Evolutionary conservation across 441 rosid genomes (phyloP).

Genomic region (Kokia cookei): DNA sequence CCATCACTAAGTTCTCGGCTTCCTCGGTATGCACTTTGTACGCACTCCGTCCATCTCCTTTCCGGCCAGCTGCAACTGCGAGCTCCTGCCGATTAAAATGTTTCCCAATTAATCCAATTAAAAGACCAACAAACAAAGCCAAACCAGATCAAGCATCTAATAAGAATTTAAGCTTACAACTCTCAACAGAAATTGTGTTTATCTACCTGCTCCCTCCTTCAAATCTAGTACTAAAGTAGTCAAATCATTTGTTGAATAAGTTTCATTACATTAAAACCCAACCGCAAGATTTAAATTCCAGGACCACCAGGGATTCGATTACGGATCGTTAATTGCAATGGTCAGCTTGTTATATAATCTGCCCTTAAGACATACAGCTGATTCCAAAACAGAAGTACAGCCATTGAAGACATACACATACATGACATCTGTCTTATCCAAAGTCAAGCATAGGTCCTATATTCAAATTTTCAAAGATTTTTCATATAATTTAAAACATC

Average conservation of each 20-base stretch:
- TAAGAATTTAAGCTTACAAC: background rate
- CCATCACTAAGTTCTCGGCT: constrained; percentile 26
- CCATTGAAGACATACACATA: background rate
- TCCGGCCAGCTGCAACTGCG: constrained; percentile 38
- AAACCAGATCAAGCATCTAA: background rate
- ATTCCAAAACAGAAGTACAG: background rate
- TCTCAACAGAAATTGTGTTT: background rate
- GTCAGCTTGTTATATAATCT: background rate
- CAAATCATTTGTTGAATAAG: background rate
- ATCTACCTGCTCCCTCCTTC: background rate
- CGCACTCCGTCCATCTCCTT: constrained; percentile 40
- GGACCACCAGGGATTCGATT: background rate
- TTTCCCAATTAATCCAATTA: background rate
- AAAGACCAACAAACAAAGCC: background rate
- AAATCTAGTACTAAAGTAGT: background rate
- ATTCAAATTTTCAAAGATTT: background rate
- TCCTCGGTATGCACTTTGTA: constrained; percentile 61
- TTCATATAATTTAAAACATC: background rate
- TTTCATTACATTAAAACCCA: background rate
- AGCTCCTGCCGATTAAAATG: constrained; percentile 32
- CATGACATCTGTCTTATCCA: background rate
- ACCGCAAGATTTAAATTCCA: background rate
- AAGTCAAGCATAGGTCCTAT: background rate
- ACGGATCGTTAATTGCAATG: background rate
- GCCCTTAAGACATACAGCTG: background rate